These are phyloP conservation scores for Xylaria venustula DNA, from an alignment of 495 filamentous ascomycete species.

Conservation along the genomic window DNA sequence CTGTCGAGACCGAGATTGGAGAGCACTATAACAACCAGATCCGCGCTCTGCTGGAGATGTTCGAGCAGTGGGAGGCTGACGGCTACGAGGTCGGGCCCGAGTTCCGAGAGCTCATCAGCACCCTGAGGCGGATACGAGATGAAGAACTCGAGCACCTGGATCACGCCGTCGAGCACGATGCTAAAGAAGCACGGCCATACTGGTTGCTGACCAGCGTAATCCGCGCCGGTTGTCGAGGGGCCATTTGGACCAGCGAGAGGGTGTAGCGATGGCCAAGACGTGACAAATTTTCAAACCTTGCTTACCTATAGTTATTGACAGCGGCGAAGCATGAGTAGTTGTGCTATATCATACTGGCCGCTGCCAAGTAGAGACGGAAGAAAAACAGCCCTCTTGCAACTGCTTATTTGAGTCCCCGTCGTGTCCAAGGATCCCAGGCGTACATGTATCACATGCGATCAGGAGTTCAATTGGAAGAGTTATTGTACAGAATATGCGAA, in stretches of 20 bases:
- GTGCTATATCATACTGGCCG: neutral
- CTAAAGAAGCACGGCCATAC: constrained; percentile 83
- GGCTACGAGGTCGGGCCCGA: constrained; percentile 81
- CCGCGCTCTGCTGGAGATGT: constrained; percentile 73
- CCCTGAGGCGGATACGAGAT: constrained; percentile 82
- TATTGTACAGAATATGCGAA: neutral
- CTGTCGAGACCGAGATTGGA: constrained; percentile 97
- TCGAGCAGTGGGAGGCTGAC: constrained; percentile 57
- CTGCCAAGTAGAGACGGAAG: neutral
- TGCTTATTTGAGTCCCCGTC: neutral
- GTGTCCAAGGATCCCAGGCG: neutral
- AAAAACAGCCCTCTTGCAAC: neutral
- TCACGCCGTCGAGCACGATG: constrained; percentile 89
- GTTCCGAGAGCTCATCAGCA: constrained; percentile 67
- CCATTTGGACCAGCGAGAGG: constrained; percentile 90
- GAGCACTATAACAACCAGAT: constrained; percentile 95
- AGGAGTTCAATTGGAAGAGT: no score
- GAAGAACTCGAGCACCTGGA: constrained; percentile 97
- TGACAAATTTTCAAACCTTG: no score
- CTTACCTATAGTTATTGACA: neutral
- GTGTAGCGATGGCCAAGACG: constrained; percentile 53
- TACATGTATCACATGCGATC: no score
- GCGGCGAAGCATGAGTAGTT: no score
- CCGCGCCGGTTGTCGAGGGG: constrained; percentile 79
- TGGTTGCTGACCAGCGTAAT: constrained; percentile 87